A percentile compares a stretch with the other conserved stretches of the same genome.
phyloP scores from a whole-genome alignment of 2,329 filamentous ascomycete species.

The Colletotrichum noveboracense region DNA sequence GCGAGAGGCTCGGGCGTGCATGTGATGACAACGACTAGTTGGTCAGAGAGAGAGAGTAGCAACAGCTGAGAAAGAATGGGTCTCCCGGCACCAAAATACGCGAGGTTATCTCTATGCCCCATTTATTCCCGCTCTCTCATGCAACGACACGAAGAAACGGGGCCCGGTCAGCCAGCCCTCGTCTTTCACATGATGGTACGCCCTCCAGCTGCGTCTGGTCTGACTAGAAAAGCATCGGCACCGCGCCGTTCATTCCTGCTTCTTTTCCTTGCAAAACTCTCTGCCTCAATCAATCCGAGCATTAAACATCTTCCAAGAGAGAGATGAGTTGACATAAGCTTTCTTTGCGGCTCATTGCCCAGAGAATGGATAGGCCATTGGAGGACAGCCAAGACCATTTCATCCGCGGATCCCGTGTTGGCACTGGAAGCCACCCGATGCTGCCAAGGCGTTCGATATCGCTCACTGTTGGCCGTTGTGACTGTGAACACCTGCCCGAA shows the following conservation, averaged over 20 bases:
- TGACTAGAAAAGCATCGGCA: not conserved
- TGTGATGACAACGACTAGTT: not conserved
- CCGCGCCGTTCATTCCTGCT: not conserved
- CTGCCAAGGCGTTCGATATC: conserved; percentile 3
- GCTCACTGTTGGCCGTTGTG: not conserved
- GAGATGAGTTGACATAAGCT: not conserved
- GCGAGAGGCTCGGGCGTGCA: not conserved
- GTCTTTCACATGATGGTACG: not conserved
- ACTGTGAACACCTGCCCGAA: not conserved
- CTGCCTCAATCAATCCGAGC: not conserved
- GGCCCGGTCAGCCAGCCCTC: not conserved
- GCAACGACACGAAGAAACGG: not conserved
- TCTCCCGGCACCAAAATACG: not conserved
- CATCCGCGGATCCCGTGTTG: conserved; percentile 4
- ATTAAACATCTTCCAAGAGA: not conserved
- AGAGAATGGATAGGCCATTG: not conserved
- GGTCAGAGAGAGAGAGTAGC: not conserved
- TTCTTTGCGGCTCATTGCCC: not conserved
- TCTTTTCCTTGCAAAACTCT: not conserved
- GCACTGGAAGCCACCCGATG: conserved; percentile 19
- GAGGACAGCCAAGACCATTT: not conserved
- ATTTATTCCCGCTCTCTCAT: not conserved
- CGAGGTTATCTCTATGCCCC: not conserved
- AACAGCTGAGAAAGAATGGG: not conserved
- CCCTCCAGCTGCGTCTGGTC: not conserved